Evolutionary conservation across 2,329 filamentous ascomycete genomes (phyloP).

Genomic region (Colletotrichum camelliae): DNA sequence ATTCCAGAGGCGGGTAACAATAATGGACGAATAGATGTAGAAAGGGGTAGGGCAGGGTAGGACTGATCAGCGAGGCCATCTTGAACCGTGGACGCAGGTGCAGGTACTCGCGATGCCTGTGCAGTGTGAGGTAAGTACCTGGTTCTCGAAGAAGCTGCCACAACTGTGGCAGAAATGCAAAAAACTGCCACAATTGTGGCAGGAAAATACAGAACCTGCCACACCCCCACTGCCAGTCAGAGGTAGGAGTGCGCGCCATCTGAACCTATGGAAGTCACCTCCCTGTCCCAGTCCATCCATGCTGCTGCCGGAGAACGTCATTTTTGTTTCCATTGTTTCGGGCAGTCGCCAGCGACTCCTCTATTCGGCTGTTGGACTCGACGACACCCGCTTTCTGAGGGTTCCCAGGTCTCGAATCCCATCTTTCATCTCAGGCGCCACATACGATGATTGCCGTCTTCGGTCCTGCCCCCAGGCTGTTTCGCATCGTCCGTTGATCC

Average conservation of each 20-base stretch:
- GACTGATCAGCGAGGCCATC: not conserved
- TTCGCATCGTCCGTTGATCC: not conserved
- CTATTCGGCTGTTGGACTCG: not conserved
- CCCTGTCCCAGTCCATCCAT: not conserved
- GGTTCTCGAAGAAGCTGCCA: not conserved
- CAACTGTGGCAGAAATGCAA: not conserved
- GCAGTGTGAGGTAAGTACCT: not conserved
- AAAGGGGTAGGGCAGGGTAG: not conserved
- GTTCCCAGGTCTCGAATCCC: not conserved
- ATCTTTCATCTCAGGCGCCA: not conserved
- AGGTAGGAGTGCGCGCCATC: not conserved
- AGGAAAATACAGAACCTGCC: not conserved
- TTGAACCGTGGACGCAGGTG: not conserved
- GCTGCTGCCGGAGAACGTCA: not conserved
- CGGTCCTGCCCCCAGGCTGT: not conserved
- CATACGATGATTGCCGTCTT: not conserved
- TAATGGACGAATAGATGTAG: not conserved
- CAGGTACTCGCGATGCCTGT: not conserved
- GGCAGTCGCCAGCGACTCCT: not conserved
- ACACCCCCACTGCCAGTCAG: not conserved
- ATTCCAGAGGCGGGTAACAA: not conserved
- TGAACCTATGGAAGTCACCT: not conserved
- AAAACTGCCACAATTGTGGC: too few species aligned
- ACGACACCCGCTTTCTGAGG: not conserved
- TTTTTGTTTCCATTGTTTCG: not conserved